These are phyloP conservation scores for Fusarium tricinctum DNA, from an alignment of 2,329 filamentous ascomycete genomes.

Conservation along the genomic window DNA sequence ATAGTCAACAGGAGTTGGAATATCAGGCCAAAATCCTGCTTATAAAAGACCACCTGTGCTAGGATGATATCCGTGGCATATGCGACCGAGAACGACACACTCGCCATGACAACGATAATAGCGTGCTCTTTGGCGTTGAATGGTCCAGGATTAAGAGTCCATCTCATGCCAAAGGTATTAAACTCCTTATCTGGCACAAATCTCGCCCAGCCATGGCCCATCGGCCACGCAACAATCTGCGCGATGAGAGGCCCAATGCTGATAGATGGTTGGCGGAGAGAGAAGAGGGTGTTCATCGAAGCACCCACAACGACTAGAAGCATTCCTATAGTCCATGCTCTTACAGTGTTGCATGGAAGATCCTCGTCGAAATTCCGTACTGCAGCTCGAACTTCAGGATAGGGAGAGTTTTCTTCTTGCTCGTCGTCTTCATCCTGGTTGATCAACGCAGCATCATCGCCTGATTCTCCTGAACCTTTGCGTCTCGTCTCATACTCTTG, in stretches of 20 bases:
- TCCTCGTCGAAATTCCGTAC: conserved; percentile 75
- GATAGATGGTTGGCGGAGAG: conserved; percentile 72
- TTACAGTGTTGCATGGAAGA: conserved; percentile 74
- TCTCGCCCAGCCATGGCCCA: conserved; percentile 72
- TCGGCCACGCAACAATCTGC: conserved; percentile 74
- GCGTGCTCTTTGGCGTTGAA: conserved; percentile 80
- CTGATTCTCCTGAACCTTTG: conserved; percentile 25
- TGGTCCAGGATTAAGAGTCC: conserved; percentile 74
- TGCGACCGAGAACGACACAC: conserved; percentile 76
- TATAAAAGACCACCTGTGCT: conserved; percentile 79
- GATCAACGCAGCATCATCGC: conserved; percentile 46
- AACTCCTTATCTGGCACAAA: conserved; percentile 66
- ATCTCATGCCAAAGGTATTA: conserved; percentile 66
- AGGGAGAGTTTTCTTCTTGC: conserved; percentile 66
- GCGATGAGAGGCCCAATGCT: conserved; percentile 72
- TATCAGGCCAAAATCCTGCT: conserved; percentile 74
- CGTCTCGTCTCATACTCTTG: conserved; percentile 59
- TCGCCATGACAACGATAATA: conserved; percentile 78
- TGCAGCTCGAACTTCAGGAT: conserved; percentile 75
- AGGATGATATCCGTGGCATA: conserved; percentile 82
- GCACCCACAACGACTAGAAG: conserved; percentile 69
- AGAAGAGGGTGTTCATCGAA: conserved; percentile 74
- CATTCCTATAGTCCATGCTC: conserved; percentile 75
- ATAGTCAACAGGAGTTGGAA: conserved; percentile 77
- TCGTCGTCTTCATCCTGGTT: conserved; percentile 57